phyloP scores from a whole-genome alignment of 257 asterid species.

The Ajuga chamaepitys region DNA sequence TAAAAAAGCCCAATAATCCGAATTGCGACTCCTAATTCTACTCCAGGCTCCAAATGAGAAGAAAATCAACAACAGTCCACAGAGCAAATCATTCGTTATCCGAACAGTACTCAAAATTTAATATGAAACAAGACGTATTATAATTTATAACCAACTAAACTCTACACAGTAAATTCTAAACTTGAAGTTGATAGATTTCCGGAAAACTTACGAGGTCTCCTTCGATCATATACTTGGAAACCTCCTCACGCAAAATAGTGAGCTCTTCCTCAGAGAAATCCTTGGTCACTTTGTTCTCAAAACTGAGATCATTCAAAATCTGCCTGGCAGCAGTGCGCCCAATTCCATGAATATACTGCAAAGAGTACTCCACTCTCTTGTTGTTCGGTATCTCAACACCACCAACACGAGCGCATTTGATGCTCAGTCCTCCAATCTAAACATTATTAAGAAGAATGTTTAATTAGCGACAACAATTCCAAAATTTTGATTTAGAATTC shows the following conservation, averaged over 20 bases:
- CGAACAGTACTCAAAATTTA: neutral
- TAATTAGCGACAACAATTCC: neutral
- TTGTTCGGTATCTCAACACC: conserved; percentile 96
- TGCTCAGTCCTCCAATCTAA: conserved; percentile 68
- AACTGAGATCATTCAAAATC: conserved; percentile 55
- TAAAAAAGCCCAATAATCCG: too few species aligned
- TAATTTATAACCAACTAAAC: neutral
- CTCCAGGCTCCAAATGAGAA: neutral
- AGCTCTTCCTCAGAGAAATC: conserved; percentile 89
- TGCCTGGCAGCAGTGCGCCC: conserved; percentile 74
- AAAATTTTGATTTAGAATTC: neutral
- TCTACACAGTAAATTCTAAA: neutral
- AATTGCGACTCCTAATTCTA: too few species aligned
- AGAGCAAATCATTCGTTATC: neutral
- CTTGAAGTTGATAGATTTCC: too few species aligned
- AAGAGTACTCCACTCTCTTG: conserved; percentile 79
- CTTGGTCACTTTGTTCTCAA: conserved; percentile 74
- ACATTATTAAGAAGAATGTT: neutral
- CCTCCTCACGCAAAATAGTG: conserved; percentile 85
- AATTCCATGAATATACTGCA: conserved; percentile 94
- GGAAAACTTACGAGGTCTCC: conserved; percentile 76
- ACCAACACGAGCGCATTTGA: conserved; percentile 95
- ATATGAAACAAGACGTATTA: neutral
- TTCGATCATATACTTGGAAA: conserved; percentile 85
- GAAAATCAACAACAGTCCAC: too few species aligned